Base-by-base conservation (phyloP, 129 eudicot species). In the Silybum marianum region DNA sequence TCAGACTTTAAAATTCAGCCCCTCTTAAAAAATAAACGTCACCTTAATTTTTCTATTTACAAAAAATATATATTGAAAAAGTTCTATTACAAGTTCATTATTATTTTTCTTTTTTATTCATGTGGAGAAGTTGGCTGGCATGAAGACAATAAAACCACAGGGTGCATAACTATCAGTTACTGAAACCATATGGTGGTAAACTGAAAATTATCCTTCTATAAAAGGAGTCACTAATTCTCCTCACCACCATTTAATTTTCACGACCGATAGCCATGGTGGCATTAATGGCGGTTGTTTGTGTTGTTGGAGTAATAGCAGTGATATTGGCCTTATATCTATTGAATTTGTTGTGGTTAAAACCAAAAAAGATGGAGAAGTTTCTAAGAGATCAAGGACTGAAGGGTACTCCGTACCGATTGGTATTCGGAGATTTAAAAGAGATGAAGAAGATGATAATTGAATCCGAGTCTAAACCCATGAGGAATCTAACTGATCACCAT, bases 351-450 rank as follows among this genome's bases (percentile, higher is more conserved):
- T 54, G 63, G 63, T 54, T 54, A 2, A 54, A 54, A 54, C 63
- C 63, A 16, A 54, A 54, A 54, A 54, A 5, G 63, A 54, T 54
- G 1, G 63, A 54, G 63, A 54, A 54, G 63, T n/a, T 54, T 54
- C 63, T 80, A 12, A 36, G 84, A 28, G 26, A 32, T 7, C 84
- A 80, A 80, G 84, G 84, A 2, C 38, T 80, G n/a, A 60, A 71
- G 0, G 78, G 84, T 5, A 71, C 18, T 13, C 24, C 63, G 18
- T 80, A 80, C n/a, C 73, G 9, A 28, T 69, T 84, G n/a, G 6
- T 84, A 73, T 32, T 23, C 26, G 73, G 84, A 62, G 82, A 80
- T 58, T 14, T 62, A 1, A 78, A 78, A 48, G 87, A 84, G 32
- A 40, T 72, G 38, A 42, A 1, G 46, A 38, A 58, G 24, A 80